A percentile compares a stretch with the other conserved stretches of the same genome.
phyloP scores from a whole-genome alignment of 2,329 filamentous ascomycete genomes.

The Onygena corvina region DNA sequence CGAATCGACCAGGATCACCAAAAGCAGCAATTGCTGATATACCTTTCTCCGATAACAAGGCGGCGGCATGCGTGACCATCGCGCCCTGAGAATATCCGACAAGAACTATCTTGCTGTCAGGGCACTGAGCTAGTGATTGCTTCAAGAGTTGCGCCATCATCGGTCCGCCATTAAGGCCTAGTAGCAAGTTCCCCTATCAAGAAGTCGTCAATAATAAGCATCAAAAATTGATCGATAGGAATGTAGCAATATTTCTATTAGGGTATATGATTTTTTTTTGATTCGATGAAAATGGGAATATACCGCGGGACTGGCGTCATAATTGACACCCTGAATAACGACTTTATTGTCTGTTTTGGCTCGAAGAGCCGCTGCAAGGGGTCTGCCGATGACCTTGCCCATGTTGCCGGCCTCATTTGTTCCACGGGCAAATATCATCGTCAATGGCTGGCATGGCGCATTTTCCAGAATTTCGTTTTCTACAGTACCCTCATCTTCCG shows the following conservation, averaged over 20 bases:
- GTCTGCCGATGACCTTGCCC: slow-evolving; percentile 32
- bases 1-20: slow-evolving; percentile 35
- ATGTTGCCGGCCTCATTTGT: slow-evolving; percentile 35
- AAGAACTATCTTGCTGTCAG: slow-evolving; percentile 25
- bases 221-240: slow-evolving; percentile 22
- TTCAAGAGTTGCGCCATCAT: slow-evolving; percentile 23
- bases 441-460: slow-evolving; percentile 32
- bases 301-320: slow-evolving; percentile 21
- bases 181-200: slow-evolving; percentile 20
- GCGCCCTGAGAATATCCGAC: slow-evolving; percentile 28
- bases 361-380: slow-evolving; percentile 21
- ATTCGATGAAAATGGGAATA: slow-evolving; percentile 14
- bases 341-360: slow-evolving; percentile 20
- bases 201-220: too few species aligned
- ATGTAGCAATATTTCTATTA: slow-evolving; percentile 2
- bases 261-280: too few species aligned
- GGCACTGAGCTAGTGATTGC: slow-evolving; percentile 23
- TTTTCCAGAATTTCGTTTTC: slow-evolving; percentile 32
- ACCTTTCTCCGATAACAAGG: slow-evolving; percentile 20
- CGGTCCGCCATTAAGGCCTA: slow-evolving; percentile 23
- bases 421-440: slow-evolving; percentile 35
- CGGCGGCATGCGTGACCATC: slow-evolving; percentile 25
- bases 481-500: slow-evolving; percentile 12
- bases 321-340: slow-evolving; percentile 25
- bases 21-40: slow-evolving; percentile 35